A percentile compares a stretch with the other conserved stretches of the same genome.
phyloP scores from a whole-genome alignment of 192 early-diverging fungal genomes.

The Gonapodya prolifera region DNA sequence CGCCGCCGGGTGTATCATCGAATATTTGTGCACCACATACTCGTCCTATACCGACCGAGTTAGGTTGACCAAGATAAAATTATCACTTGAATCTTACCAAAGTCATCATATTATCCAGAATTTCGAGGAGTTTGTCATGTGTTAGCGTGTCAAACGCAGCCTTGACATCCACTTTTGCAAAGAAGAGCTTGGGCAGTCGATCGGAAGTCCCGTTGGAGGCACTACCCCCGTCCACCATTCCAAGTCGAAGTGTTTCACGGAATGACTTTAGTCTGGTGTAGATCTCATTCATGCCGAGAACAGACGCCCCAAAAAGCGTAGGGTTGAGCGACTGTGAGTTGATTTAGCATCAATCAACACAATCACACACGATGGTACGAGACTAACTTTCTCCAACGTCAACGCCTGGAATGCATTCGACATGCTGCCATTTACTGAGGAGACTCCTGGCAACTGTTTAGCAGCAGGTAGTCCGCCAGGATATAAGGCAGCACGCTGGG shows the following conservation, averaged over 20 bases:
- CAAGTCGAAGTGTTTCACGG: constrained; percentile 4
- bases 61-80: not conserved
- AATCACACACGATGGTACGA: not conserved
- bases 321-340: not conserved
- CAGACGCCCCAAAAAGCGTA: constrained; percentile 14
- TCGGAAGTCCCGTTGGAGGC: constrained; percentile 22
- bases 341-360: too few relatives aligned
- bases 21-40: constrained; percentile 56
- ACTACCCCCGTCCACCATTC: not conserved
- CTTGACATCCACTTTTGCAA: constrained; percentile 75
- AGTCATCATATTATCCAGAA: constrained; percentile 29
- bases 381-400: constrained; percentile 27
- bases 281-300: constrained; percentile 25
- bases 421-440: constrained; percentile 35
- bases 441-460: not conserved
- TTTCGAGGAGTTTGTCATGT: constrained; percentile 47
- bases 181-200: constrained; percentile 31
- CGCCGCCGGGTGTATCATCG: constrained; percentile 22
- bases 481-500: not conserved
- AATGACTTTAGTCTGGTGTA: constrained; percentile 20
- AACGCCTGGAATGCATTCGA: constrained; percentile 41
- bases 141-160: constrained; percentile 72
- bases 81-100: not conserved
- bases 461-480: not conserved
- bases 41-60: constrained; percentile 31